Evolutionary conservation across 2,329 filamentous ascomycete species (phyloP).

Genomic region (Chaetomium sp.): DNA sequence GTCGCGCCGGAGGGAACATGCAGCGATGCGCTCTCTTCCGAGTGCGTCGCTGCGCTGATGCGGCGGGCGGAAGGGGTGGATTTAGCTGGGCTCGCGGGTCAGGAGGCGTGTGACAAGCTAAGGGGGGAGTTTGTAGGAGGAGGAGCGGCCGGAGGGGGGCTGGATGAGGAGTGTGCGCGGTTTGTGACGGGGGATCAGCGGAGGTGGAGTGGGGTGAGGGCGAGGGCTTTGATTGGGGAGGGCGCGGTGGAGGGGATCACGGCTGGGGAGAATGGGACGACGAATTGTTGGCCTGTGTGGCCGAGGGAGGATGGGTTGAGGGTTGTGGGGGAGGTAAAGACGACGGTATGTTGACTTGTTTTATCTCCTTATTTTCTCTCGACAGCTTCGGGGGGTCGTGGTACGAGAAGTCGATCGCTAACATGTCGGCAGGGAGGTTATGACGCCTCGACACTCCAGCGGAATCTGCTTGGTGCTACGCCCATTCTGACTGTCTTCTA

Average conservation of each 20-base stretch:
- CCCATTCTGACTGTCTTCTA: slow-evolving; percentile 10
- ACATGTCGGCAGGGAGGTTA: neutral
- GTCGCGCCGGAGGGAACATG: slow-evolving; percentile 4
- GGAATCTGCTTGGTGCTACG: slow-evolving; percentile 6
- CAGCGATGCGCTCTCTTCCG: neutral
- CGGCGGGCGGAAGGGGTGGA: slow-evolving; percentile 5
- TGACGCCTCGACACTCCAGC: neutral
- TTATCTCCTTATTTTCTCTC: neutral
- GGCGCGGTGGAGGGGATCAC: slow-evolving; percentile 3
- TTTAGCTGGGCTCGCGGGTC: neutral
- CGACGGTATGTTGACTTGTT: neutral
- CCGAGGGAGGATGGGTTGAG: slow-evolving; percentile 8
- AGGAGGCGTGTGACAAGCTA: slow-evolving; percentile 7
- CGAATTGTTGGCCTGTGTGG: slow-evolving; percentile 11
- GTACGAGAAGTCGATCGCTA: neutral
- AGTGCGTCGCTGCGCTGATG: slow-evolving; percentile 2
- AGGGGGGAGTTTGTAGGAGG: slow-evolving; percentile 1
- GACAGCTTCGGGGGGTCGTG: neutral
- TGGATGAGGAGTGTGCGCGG: slow-evolving; percentile 1
- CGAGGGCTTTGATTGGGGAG: neutral
- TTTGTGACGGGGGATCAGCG: neutral
- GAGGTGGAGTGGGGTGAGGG: slow-evolving; percentile 2
- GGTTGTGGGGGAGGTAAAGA: neutral
- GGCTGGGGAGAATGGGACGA: neutral
- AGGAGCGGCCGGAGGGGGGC: neutral